phyloP scores from a whole-genome alignment of 2,329 filamentous ascomycete genomes.

The Orbilia oligospora region DNA sequence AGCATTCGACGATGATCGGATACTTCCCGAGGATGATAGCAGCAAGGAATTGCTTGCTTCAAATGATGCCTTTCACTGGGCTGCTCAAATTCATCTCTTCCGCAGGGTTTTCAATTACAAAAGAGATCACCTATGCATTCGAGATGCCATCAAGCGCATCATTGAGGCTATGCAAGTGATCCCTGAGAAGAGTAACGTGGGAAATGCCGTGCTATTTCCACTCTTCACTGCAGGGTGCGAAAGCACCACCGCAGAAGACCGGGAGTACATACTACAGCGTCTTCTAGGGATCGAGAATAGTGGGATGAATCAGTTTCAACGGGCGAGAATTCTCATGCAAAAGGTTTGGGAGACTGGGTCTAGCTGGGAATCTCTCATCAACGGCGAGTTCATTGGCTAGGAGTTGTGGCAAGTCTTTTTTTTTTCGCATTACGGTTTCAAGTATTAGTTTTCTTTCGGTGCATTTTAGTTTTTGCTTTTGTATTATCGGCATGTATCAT shows the following conservation, averaged over 20 bases:
- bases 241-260: conserved; percentile 72
- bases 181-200: conserved; percentile 77
- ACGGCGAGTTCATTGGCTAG: conserved; percentile 79
- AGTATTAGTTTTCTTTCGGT: conserved; percentile 26
- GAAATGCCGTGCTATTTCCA: conserved; percentile 82
- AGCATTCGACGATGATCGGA: conserved; percentile 65
- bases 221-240: conserved; percentile 88
- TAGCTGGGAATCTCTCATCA: conserved; percentile 78
- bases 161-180: conserved; percentile 76
- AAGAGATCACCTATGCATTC: conserved; percentile 74
- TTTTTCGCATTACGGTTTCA: conserved; percentile 19
- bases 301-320: conserved; percentile 80
- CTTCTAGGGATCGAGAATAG: conserved; percentile 78
- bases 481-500: conserved; percentile 57
- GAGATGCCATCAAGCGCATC: conserved; percentile 75
- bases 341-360: conserved; percentile 77
- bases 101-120: conserved; percentile 78
- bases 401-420: conserved; percentile 51
- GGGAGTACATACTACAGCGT: conserved; percentile 75
- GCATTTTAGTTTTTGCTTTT: conserved; percentile 40
- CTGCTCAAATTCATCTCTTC: conserved; percentile 81
- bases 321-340: conserved; percentile 77
- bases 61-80: conserved; percentile 85
- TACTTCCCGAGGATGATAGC: conserved; percentile 68
- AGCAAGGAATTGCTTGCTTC: conserved; percentile 77